Evolutionary conservation across 352 stramenopile species (phyloP).

Genomic region (Phytopythium montanum): DNA sequence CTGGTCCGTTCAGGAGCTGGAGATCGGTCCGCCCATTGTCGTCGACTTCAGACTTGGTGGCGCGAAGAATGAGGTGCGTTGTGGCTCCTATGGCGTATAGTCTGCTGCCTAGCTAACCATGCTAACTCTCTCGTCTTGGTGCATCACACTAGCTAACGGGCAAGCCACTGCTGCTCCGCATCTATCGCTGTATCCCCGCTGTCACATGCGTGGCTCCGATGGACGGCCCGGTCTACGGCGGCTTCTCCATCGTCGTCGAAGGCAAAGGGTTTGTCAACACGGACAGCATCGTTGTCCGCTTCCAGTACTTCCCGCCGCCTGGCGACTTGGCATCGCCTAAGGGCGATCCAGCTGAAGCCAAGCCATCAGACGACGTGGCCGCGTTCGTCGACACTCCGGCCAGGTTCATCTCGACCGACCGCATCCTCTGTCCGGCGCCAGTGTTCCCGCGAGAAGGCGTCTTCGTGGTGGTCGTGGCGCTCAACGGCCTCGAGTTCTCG

Average conservation of each 20-base stretch:
- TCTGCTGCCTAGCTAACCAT: background rate
- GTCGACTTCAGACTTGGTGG: slow-evolving; percentile 64
- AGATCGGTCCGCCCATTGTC: slow-evolving; percentile 25
- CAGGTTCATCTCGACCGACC: slow-evolving; percentile 47
- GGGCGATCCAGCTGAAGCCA: background rate
- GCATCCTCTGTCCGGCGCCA: slow-evolving; percentile 40
- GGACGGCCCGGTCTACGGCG: slow-evolving; percentile 76
- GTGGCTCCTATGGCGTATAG: background rate
- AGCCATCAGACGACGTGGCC: background rate
- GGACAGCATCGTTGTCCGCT: slow-evolving; percentile 50
- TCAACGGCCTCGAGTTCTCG: slow-evolving; percentile 73
- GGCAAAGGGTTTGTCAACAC: slow-evolving; percentile 66
- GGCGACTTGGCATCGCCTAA: no score
- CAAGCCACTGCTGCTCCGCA: slow-evolving; percentile 37
- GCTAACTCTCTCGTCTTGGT: background rate
- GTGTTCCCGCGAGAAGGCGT: slow-evolving; percentile 61
- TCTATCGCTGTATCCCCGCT: slow-evolving; percentile 43
- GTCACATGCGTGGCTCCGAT: slow-evolving; percentile 45
- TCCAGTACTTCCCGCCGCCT: slow-evolving; percentile 37
- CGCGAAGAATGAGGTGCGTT: slow-evolving; percentile 41
- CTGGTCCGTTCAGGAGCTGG: background rate
- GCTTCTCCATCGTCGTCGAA: slow-evolving; percentile 54
- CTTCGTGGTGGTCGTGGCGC: slow-evolving; percentile 54
- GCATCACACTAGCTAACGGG: slow-evolving; percentile 6
- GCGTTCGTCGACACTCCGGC: slow-evolving; percentile 17